Evolutionary conservation across 768 basidiomycete species (phyloP).

Genomic region (Kwoniella bestiolae): DNA sequence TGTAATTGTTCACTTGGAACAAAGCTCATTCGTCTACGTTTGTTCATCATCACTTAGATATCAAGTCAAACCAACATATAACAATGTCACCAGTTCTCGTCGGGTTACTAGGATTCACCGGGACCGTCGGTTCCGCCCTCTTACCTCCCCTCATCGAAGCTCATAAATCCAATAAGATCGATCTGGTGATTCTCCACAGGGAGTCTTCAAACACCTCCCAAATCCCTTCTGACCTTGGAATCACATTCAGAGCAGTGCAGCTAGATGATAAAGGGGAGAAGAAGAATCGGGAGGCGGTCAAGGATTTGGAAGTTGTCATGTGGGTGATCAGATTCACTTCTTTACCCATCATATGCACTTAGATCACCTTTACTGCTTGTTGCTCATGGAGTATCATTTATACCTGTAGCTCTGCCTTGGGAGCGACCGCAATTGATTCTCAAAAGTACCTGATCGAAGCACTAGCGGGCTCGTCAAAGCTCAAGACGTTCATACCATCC

Average conservation of each 20-base stretch:
- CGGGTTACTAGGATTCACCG: conserved; percentile 9
- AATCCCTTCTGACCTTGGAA: conserved; percentile 12
- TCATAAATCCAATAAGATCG: conserved; percentile 1
- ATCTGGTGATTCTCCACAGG: conserved; percentile 14
- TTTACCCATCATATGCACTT: neutral
- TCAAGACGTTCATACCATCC: conserved; percentile 17
- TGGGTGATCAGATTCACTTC: neutral
- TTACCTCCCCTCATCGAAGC: neutral
- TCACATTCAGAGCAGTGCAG: conserved; percentile 1
- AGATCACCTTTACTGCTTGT: neutral
- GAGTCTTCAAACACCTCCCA: conserved; percentile 9
- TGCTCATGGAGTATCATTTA: neutral
- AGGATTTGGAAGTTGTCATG: conserved; percentile 17
- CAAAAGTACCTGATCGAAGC: conserved; percentile 2
- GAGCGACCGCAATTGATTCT: no score
- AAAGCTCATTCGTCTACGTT: no score
- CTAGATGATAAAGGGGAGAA: conserved; percentile 1
- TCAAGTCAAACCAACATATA: no score
- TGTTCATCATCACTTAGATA: no score
- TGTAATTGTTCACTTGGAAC: no score
- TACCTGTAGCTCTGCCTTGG: no score
- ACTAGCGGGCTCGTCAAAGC: neutral
- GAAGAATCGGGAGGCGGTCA: conserved; percentile 5
- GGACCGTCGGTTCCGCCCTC: conserved; percentile 8
- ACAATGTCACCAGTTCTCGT: no score